These are phyloP conservation scores for Claviceps sp. DNA, from an alignment of 2,329 filamentous ascomycete genomes.

Conservation along the genomic window DNA sequence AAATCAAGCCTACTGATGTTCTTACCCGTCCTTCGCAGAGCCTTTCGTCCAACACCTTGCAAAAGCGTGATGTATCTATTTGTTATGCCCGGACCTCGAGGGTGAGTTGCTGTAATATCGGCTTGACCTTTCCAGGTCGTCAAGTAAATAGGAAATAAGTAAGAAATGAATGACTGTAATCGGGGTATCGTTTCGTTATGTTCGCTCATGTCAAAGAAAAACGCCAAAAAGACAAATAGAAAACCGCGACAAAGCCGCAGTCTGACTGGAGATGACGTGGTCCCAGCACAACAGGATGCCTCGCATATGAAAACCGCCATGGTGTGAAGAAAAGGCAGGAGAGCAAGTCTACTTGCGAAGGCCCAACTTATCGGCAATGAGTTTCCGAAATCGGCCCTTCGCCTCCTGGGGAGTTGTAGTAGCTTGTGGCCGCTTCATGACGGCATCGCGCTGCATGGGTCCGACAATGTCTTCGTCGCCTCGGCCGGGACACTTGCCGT, in stretches of 20 bases:
- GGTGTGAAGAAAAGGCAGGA: not conserved
- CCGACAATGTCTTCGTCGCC: slow-evolving; percentile 90
- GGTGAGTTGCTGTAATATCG: too few species aligned
- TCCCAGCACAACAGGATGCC: too few species aligned
- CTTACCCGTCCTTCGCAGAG: too few species aligned
- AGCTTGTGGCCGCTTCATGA: slow-evolving; percentile 34
- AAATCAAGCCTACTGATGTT: too few species aligned
- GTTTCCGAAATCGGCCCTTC: slow-evolving; percentile 35
- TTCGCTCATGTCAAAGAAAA: not conserved
- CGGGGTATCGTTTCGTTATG: not conserved
- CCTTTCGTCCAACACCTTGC: too few species aligned
- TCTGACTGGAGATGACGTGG: too few species aligned
- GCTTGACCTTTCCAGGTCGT: not conserved
- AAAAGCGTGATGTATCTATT: too few species aligned
- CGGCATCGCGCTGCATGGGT: slow-evolving; percentile 60
- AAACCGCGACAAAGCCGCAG: not conserved
- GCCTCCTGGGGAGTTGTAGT: slow-evolving; percentile 22
- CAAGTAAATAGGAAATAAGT: not conserved
- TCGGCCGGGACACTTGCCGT: slow-evolving; percentile 76
- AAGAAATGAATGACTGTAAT: not conserved
- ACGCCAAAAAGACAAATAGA: not conserved
- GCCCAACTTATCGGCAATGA: slow-evolving; percentile 32
- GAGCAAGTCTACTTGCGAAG: slow-evolving; percentile 8
- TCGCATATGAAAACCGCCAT: too few species aligned
- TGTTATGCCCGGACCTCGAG: too few species aligned